Base-by-base conservation (phyloP, 2,329 filamentous ascomycete species). In the Pyrenochaeta sp. region DNA sequence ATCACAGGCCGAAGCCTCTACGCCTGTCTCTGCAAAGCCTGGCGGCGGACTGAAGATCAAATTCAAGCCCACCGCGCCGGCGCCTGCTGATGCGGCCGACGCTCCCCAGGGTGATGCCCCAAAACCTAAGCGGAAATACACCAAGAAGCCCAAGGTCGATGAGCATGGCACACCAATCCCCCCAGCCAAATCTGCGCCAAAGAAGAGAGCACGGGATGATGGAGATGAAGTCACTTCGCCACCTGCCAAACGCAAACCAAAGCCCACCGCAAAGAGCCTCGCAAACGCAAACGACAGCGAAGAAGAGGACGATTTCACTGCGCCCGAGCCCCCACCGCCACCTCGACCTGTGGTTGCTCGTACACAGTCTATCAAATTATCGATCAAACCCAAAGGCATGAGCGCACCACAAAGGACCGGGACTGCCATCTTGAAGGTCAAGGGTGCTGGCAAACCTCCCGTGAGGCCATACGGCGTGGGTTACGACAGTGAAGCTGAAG, bases 401-500 rank as follows among this genome's bases (percentile, higher is more conserved):
- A 22, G 44, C 5, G 42, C 47, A 17, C 47, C 39, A 10, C 44
- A 60, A 37, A 44, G 58, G 28, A 41, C 59, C 20, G 44, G 51
- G 10, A 60, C 63, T 2, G 60, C 55, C 6, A 52, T 68, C n/a
- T 45, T 69, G 15, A 69, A 69, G 45, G 53, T 71, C 48, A 70
- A 69, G 36, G 63, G 66, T 14, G 52, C 53, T 0, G 68, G 68
- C 5, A 69, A 63, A 41, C 60, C 64, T 3, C 68, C 67, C 1
- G 29, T 43, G 8, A 46, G 89, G 52, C 85, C 85, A 4, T 82
- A 84, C 1, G 94, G 94, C 37, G 90, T 96, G 42, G 94, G 93
- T 6, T 99, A 97, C 72, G 94, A 99, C 68, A 96, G 92, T 3
- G 94, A 97, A 71, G 90, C 92, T 9, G 94, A 91, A 41, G 94